These are phyloP conservation scores for Lophiostoma macrostomum DNA, from an alignment of 495 filamentous ascomycete species.

Conservation along the genomic window DNA sequence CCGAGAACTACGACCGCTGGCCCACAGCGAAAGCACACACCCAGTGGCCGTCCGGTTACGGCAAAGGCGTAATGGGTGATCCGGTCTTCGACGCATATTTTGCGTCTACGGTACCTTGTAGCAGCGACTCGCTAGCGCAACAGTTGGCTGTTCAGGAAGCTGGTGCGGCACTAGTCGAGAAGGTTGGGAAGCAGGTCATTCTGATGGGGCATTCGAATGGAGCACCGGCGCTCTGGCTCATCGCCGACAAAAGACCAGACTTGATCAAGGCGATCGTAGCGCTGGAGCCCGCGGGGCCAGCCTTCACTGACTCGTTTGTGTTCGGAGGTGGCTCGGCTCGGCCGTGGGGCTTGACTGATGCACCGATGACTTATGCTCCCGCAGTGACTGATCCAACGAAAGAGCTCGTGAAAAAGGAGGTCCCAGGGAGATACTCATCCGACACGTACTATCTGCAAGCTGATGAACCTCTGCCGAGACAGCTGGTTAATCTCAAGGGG, in stretches of 20 bases:
- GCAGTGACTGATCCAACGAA: slow-evolving; percentile 35
- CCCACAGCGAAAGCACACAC: slow-evolving; percentile 48
- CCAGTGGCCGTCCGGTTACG: slow-evolving; percentile 54
- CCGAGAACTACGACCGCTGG: too few relatives aligned
- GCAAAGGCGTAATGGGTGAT: slow-evolving; percentile 46
- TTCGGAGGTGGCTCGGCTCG: neutral
- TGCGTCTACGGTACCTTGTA: slow-evolving; percentile 36
- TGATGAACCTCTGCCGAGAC: slow-evolving; percentile 47
- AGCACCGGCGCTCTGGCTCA: slow-evolving; percentile 36
- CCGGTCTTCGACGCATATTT: slow-evolving; percentile 48
- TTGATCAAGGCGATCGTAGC: slow-evolving; percentile 17
- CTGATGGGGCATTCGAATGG: slow-evolving; percentile 41
- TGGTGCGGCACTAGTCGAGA: slow-evolving; percentile 38
- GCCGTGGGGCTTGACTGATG: slow-evolving; percentile 39
- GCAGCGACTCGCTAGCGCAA: slow-evolving; percentile 19
- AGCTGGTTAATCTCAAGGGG: slow-evolving; percentile 49
- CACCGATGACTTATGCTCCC: slow-evolving; percentile 48
- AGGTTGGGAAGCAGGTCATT: slow-evolving; percentile 30
- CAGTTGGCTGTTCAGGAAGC: slow-evolving; percentile 35
- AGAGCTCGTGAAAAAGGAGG: slow-evolving; percentile 36
- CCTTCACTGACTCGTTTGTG: slow-evolving; percentile 12
- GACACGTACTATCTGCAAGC: slow-evolving; percentile 46
- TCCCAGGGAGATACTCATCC: slow-evolving; percentile 30
- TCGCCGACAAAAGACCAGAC: slow-evolving; percentile 37
- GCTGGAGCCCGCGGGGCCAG: slow-evolving; percentile 17